phyloP scores from a whole-genome alignment of 768 basidiomycete species.

The Naganishia onofrii region DNA sequence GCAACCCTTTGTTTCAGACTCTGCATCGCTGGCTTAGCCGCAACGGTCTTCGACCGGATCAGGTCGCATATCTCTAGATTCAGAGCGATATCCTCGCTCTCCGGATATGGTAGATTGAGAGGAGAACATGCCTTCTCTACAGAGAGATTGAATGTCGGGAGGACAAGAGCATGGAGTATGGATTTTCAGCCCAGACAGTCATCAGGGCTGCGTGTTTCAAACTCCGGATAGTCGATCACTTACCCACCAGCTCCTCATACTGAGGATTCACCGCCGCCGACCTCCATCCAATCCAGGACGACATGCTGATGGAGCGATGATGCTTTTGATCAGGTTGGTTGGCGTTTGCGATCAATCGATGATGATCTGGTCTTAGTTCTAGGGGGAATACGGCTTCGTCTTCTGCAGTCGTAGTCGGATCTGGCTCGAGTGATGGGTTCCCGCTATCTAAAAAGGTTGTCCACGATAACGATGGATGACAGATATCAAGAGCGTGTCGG shows the following conservation, averaged over 20 bases:
- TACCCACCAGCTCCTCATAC: slow-evolving; percentile 47
- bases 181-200: not conserved
- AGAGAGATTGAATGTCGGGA: not conserved
- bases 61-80: slow-evolving; percentile 96
- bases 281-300: slow-evolving; percentile 39
- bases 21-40: slow-evolving; percentile 81
- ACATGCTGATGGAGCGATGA: slow-evolving; percentile 20
- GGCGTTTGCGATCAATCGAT: too few relatives aligned
- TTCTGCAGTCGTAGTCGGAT: too few relatives aligned
- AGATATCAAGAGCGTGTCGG: not conserved
- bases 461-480: not conserved
- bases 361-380: too few relatives aligned
- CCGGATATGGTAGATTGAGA: slow-evolving; percentile 49
- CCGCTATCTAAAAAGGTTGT: too few relatives aligned
- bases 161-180: not conserved
- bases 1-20: slow-evolving; percentile 79
- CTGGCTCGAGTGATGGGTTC: too few relatives aligned
- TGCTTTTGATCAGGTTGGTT: too few relatives aligned
- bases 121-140: slow-evolving; percentile 52
- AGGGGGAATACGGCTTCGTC: too few relatives aligned
- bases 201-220: not conserved
- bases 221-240: slow-evolving; percentile 1
- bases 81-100: slow-evolving; percentile 78
- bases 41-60: slow-evolving; percentile 83
- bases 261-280: slow-evolving; percentile 41